Percentiles rank a stretch among this genome's conserved stretches.
Conservation (phyloP, 164 flowering plant genomes). For the Pachysandra terminalis region DNA sequence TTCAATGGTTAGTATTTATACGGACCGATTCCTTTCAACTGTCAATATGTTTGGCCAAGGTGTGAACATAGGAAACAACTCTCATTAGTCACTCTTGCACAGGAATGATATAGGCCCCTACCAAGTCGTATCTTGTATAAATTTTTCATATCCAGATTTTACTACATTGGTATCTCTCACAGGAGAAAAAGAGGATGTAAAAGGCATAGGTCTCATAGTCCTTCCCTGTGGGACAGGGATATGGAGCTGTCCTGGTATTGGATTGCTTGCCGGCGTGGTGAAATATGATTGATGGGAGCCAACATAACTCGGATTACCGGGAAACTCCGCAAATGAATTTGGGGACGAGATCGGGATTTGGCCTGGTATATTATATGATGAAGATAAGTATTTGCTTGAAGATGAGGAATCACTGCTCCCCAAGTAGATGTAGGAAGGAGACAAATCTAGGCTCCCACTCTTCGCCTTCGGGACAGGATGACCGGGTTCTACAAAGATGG, state of each 20-base stretch:
- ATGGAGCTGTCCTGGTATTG: conserved; percentile 1
- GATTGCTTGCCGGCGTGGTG: conserved; percentile 5
- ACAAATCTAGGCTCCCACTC: conserved; percentile 11
- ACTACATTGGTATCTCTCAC: not conserved
- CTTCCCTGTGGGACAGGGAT: not conserved
- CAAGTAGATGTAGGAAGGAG: conserved; percentile 8
- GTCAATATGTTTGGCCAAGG: too few species aligned
- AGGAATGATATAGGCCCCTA: too few species aligned
- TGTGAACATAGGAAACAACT: too few species aligned
- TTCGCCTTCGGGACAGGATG: not conserved
- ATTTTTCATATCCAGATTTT: not conserved
- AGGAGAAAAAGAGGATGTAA: not conserved
- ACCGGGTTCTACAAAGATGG: not conserved
- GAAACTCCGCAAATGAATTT: conserved; percentile 10
- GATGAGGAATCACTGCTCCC: conserved; percentile 6
- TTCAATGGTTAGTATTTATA: too few species aligned
- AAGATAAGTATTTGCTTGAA: conserved; percentile 3
- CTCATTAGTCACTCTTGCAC: too few species aligned
- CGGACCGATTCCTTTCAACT: too few species aligned
- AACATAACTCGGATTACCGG: conserved; percentile 12
- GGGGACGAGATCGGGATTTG: conserved; percentile 13
- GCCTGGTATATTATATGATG: not conserved
- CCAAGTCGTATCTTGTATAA: too few species aligned
- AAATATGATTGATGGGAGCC: conserved; percentile 2
- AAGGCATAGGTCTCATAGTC: conserved; percentile 6